These are phyloP conservation scores for Colletotrichum sp. DNA, from an alignment of 2,329 filamentous ascomycete species.

Conservation along the genomic window DNA sequence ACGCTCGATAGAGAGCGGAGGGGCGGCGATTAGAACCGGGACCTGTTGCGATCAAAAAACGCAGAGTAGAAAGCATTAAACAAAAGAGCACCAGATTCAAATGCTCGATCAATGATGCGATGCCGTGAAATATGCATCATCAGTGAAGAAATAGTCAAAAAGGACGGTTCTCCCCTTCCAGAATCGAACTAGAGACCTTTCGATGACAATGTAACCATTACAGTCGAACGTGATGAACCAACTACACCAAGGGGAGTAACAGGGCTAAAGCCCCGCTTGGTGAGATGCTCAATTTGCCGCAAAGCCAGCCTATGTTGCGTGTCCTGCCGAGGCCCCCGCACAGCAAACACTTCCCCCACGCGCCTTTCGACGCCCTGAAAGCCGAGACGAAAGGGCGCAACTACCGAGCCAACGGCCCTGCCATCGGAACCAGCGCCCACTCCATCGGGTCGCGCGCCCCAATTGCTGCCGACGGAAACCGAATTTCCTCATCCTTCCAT, in stretches of 20 bases:
- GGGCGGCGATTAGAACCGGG: too few relatives aligned
- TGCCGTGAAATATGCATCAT: not conserved
- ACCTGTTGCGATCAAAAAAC: too few relatives aligned
- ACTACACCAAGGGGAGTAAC: conserved; percentile 17
- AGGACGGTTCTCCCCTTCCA: not conserved
- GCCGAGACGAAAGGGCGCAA: not conserved
- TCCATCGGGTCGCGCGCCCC: not conserved
- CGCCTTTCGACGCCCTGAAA: not conserved
- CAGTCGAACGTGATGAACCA: conserved; percentile 22
- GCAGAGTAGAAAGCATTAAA: too few relatives aligned
- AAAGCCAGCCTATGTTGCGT: too few relatives aligned
- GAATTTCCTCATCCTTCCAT: not conserved
- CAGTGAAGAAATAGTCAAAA: not conserved
- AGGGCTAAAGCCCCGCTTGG: conserved; percentile 2
- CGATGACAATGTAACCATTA: conserved; percentile 17
- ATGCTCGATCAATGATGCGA: not conserved
- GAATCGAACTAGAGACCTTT: conserved; percentile 18
- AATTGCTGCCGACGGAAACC: conserved; percentile 10
- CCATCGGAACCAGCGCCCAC: not conserved
- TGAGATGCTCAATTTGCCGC: rapidly evolving
- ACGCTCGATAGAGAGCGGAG: too few relatives aligned
- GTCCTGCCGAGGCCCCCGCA: not conserved
- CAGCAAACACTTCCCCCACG: not conserved
- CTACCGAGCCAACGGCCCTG: not conserved
- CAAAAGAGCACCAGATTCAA: not conserved